Evolutionary conservation across 2,329 filamentous ascomycete species (phyloP), one percentile per base, ranked within the genome.

Genomic region (Pestalotiopsis sp.): DNA sequence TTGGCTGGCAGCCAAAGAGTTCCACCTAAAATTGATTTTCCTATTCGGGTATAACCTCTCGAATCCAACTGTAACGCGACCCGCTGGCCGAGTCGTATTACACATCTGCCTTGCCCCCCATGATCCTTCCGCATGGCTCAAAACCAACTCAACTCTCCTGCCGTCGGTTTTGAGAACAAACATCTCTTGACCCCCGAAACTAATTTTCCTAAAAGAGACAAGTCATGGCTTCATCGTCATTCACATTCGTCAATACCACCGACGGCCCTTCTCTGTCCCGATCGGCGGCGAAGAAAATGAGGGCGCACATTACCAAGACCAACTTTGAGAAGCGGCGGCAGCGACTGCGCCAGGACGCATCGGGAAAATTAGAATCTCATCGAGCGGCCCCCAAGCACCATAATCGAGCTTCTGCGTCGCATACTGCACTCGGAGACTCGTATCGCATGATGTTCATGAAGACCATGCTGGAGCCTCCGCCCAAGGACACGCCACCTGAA

Each of bases 261-360:
- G 70, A 69, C n/a, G 68, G 65, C 14, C 60, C 72, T 62, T 66
- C 45, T 13, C 56, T 74, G 52, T 72, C 71, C 7, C 65, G 66
- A 17, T 41, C 64, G 12, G 69, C 69, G 13, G 70, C 71, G 2
- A 72, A 68, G 61, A 58, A 62, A 31, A 71, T 73, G 69, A 70
- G 71, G 49, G 67, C 70, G 31, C 72, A 73, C 64, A 45, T 73
- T 25, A 73, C 71, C 4, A 72, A 65, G 67, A 68, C 69, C 12
- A 73, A 73, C 41, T 73, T 73, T 62, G 71, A 71, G 3, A 73
- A 73, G 45, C 66, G 72, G 41, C 70, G 71, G 39, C 68, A 68
- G 41, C 66, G 71, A 38, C 25, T 69, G 39, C 52, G 38, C 23
- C 36, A 36, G 13, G 59, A 31, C 14, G 1, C 7, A 5, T 14